A percentile compares a stretch with the other conserved stretches of the same genome.
Evolutionary conservation across 805 yeast species (phyloP).

Genomic region (Alloascoidea hylecoeti): DNA sequence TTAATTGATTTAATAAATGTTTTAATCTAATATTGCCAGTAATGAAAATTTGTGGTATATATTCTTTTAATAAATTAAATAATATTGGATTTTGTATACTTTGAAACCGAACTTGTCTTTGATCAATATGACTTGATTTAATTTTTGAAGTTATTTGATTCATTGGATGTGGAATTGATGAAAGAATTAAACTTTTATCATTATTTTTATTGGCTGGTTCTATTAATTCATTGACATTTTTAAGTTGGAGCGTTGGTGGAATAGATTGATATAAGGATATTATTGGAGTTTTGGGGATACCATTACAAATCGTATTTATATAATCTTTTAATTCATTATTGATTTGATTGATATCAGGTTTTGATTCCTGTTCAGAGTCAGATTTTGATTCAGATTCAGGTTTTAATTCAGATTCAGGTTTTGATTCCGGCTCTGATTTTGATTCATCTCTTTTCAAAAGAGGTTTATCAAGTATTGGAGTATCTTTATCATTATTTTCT

Average conservation of each 20-base stretch:
- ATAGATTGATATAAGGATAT: too few relatives aligned
- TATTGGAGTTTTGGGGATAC: too few relatives aligned
- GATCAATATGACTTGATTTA: not conserved
- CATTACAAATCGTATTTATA: too few relatives aligned
- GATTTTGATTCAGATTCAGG: not conserved
- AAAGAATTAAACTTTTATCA: not conserved
- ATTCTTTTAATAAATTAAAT: not conserved
- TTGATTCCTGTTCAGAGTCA: not conserved
- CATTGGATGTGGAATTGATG: not conserved
- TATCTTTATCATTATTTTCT: too few relatives aligned
- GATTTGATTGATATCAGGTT: too few relatives aligned
- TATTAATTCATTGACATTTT: too few relatives aligned
- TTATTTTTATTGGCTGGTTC: not conserved
- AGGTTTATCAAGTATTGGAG: too few relatives aligned
- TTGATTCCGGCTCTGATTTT: not conserved
- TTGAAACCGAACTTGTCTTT: conserved; percentile 1
- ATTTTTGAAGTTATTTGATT: not conserved
- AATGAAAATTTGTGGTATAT: not conserved
- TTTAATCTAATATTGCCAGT: not conserved
- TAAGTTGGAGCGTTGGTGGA: not conserved
- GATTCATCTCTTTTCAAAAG: too few relatives aligned
- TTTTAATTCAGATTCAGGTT: not conserved
- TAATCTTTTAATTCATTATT: too few relatives aligned
- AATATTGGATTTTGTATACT: not conserved
- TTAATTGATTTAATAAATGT: not conserved